Base-by-base conservation (phyloP, 768 basidiomycete genomes). In the Tricholoma bakamatsutake region DNA sequence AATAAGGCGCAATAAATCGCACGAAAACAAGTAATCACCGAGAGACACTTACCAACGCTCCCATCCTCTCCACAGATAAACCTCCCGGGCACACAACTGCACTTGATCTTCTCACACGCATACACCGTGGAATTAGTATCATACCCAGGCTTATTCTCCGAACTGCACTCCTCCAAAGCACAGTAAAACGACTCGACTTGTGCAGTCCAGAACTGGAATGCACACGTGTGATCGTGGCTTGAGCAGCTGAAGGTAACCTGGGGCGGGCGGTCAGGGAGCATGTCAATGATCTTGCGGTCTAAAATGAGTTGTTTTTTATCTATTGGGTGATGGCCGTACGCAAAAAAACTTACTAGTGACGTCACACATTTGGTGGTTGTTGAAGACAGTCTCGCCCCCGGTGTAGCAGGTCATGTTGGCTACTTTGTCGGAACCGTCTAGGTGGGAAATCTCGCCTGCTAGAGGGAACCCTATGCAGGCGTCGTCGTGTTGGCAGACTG, bases 201-300 rank as follows among this genome's bases (percentile, higher is more conserved):
- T 5, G 88, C 93, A 8, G 93, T 92, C 97, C 97, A 99, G 74
- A 99, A 99, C 71, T 99, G 95, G 79, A 99, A 99, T 21, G 84
- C 83, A 67, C 97, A 99, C 0, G 82, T 82, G 4, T 73, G 72
- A 11, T 78, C 73, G 1, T 66, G 57, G 17, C 73, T 80, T 56
- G 90, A 84, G 73, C 97, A 99, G 60, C 88, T 87, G 70, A 99
- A 99, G 0, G 97, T 98, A 2, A 98, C 95, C 69, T 98, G 95
- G 0, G 96, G 95, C 17, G 92, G 88, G 8, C 94, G 82, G 50
- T 80, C 88, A 0, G 91, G 89, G n/a, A 80, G 74, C 68, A 98
- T 91, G 66, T 97, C 96, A 58, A 97, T 75, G 61, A 98, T 98
- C 73, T 97, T 97, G 48, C 90, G 85, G 73, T 98, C 93, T 96